Evolutionary conservation across 106 monocot species (phyloP).

Genomic region (Apostasia ramifera): DNA sequence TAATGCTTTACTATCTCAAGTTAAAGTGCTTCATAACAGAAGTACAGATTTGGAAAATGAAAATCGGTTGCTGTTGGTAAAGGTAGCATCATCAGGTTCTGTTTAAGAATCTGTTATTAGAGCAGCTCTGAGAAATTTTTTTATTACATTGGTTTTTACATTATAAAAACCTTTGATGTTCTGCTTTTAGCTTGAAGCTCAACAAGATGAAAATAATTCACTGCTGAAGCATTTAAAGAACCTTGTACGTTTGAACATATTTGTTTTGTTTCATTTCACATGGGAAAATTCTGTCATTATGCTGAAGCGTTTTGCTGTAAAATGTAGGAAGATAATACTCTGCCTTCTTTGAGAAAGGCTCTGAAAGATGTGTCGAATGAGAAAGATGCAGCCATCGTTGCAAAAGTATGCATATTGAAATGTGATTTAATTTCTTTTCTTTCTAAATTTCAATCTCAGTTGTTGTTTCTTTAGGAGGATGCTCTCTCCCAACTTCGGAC

Average conservation of each 20-base stretch:
- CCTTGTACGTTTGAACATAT: slow-evolving; percentile 33
- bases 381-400: slow-evolving; percentile 90
- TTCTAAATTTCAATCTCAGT: background rate
- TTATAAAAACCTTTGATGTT: background rate
- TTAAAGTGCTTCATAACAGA: slow-evolving; percentile 57
- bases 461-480: slow-evolving; percentile 68
- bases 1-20: slow-evolving; percentile 26
- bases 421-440: background rate
- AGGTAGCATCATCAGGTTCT: slow-evolving; percentile 25
- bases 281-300: background rate
- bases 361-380: slow-evolving; percentile 77
- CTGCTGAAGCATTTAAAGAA: slow-evolving; percentile 54
- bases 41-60: slow-evolving; percentile 52
- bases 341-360: slow-evolving; percentile 77
- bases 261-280: background rate
- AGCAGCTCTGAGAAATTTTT: background rate
- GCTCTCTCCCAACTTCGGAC: slow-evolving; percentile 76
- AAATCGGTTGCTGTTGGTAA: slow-evolving; percentile 46
- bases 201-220: slow-evolving; percentile 51
- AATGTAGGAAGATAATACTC: slow-evolving; percentile 55
- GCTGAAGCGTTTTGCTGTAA: background rate
- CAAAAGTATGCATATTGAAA: slow-evolving; percentile 40
- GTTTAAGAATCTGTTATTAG: background rate
- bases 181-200: slow-evolving; percentile 55
- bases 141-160: background rate